phyloP scores from a whole-genome alignment of 108 stramenopile genomes.

The Pseudonitzschia multistriata region DNA sequence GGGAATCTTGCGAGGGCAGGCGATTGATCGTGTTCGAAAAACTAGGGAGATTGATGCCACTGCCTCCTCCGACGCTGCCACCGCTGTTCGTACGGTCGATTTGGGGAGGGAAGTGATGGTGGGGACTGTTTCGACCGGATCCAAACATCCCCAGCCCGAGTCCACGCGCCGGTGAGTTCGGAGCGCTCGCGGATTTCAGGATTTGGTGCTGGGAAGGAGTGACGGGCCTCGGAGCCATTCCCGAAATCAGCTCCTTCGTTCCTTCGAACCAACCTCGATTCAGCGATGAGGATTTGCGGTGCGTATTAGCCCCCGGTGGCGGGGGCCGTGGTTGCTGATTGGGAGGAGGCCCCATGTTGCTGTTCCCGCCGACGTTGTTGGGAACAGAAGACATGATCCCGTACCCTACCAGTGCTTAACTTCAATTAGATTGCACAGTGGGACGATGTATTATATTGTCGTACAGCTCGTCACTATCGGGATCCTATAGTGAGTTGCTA shows the following conservation, averaged over 20 bases:
- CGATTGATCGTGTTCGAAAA: slow-evolving; percentile 31
- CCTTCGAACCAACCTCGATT: slow-evolving; percentile 45
- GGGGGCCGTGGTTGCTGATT: slow-evolving; percentile 1
- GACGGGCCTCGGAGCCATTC: slow-evolving; percentile 36
- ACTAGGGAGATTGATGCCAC: slow-evolving; percentile 26
- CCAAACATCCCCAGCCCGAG: slow-evolving; percentile 9
- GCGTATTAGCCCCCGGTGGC: neutral
- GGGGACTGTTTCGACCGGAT: slow-evolving; percentile 12
- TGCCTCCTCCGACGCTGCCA: slow-evolving; percentile 3
- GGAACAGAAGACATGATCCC: slow-evolving; percentile 3
- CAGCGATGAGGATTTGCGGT: slow-evolving; percentile 27
- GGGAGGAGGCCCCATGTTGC: neutral
- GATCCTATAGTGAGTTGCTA: too few relatives aligned
- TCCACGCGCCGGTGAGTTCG: slow-evolving; percentile 14
- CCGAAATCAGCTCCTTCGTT: slow-evolving; percentile 50
- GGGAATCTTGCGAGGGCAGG: slow-evolving; percentile 49
- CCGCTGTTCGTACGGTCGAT: slow-evolving; percentile 10
- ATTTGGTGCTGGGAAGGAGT: slow-evolving; percentile 29
- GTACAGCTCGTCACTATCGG: too few relatives aligned
- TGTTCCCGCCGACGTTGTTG: neutral
- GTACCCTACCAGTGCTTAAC: too few relatives aligned
- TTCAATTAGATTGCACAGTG: neutral
- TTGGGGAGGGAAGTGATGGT: slow-evolving; percentile 9
- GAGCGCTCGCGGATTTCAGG: slow-evolving; percentile 1
- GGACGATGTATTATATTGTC: too few relatives aligned